A percentile compares a stretch with the other conserved stretches of the same genome.
Conservation (phyloP, 331 rosid genomes). For the Quercus lobata region DNA sequence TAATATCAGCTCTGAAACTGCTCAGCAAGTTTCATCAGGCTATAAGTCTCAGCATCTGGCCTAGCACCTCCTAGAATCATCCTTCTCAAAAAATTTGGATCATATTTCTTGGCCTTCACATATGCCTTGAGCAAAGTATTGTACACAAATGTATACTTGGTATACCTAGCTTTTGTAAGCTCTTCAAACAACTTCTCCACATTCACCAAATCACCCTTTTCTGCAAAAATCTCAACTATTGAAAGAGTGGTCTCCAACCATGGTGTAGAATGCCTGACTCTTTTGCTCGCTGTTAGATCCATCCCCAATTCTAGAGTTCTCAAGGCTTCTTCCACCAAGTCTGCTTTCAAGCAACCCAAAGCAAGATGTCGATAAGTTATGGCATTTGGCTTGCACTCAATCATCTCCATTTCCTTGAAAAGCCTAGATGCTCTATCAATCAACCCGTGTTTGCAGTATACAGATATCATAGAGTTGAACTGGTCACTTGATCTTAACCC, state of each 20-base stretch:
- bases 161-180: conserved; percentile 63
- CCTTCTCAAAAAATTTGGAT: conserved; percentile 70
- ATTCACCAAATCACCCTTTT: conserved; percentile 69
- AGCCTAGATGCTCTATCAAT: conserved; percentile 54
- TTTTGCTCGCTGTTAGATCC: conserved; percentile 38
- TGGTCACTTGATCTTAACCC: conserved; percentile 67
- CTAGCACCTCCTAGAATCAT: conserved; percentile 86
- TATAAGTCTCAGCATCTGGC: conserved; percentile 86
- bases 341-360: conserved; percentile 81
- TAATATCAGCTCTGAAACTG: conserved; percentile 50
- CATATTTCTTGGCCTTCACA: conserved; percentile 80
- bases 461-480: conserved; percentile 71
- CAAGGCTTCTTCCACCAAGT: conserved; percentile 59
- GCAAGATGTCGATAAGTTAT: conserved; percentile 79
- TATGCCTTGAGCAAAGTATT: conserved; percentile 81
- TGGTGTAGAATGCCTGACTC: conserved; percentile 70
- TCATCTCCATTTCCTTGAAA: conserved; percentile 52
- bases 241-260: conserved; percentile 89
- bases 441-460: conserved; percentile 70
- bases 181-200: conserved; percentile 73
- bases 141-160: conserved; percentile 76
- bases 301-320: conserved; percentile 63
- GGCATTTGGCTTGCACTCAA: conserved; percentile 76
- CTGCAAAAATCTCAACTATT: conserved; percentile 63
- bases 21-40: conserved; percentile 83